phyloP scores from a whole-genome alignment of 2,329 filamentous ascomycete species.

The Periconia sp. region DNA sequence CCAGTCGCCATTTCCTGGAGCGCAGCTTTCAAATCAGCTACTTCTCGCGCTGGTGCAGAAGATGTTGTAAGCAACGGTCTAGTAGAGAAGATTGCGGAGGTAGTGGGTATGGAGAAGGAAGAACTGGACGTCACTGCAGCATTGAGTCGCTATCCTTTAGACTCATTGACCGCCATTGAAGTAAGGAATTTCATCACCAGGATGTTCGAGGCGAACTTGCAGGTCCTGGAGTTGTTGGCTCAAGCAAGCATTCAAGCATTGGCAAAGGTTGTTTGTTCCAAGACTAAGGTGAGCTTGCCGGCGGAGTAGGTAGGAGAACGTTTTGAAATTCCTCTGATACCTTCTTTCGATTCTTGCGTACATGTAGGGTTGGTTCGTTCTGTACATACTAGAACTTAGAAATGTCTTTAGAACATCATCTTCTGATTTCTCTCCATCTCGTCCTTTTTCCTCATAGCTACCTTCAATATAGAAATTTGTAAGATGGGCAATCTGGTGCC shows the following conservation, averaged over 20 bases:
- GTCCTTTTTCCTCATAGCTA: too few species aligned
- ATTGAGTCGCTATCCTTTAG: constrained; percentile 31
- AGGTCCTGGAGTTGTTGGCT: constrained; percentile 62
- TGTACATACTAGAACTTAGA: too few species aligned
- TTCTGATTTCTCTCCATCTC: too few species aligned
- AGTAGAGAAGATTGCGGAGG: constrained; percentile 33
- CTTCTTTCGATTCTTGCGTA: too few species aligned
- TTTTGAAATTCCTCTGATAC: too few species aligned
- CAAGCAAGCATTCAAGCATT: constrained; percentile 46
- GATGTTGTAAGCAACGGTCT: constrained; percentile 26
- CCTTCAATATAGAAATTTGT: too few species aligned
- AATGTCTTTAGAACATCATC: too few species aligned
- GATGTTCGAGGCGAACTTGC: constrained; percentile 57
- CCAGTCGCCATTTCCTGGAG: constrained; percentile 25
- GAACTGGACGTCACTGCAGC: constrained; percentile 30
- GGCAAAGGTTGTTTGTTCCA: constrained; percentile 12
- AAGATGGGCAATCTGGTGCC: too few species aligned
- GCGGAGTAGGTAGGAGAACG: too few species aligned
- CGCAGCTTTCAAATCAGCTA: constrained; percentile 27
- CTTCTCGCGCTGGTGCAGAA: constrained; percentile 25
- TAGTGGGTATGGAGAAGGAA: constrained; percentile 28
- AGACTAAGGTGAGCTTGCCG: constrained; percentile 14
- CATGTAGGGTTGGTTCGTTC: too few species aligned
- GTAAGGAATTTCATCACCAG: constrained; percentile 39
- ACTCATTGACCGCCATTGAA: constrained; percentile 38